phyloP scores from a whole-genome alignment of 1,284 basidiomycete species.

The Waitea zeae region DNA sequence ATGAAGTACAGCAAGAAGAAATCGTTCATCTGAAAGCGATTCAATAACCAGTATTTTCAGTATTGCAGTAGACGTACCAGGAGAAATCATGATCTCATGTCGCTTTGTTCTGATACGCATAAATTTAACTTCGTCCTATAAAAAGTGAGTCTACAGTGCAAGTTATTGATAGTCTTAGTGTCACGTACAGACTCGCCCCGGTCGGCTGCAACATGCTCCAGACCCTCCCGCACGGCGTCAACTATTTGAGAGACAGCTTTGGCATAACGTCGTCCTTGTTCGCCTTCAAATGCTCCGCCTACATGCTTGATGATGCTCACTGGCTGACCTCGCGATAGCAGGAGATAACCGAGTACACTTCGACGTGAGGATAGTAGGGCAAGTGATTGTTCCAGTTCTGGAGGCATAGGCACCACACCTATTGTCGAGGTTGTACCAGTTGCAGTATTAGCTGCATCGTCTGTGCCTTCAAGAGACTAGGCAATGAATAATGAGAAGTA shows the following conservation, averaged over 20 bases:
- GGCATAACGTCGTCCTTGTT: constrained; percentile 69
- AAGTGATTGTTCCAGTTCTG: too few relatives aligned
- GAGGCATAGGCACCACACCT: too few relatives aligned
- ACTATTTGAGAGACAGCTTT: constrained; percentile 65
- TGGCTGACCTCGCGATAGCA: too few relatives aligned
- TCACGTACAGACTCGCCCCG: constrained; percentile 17
- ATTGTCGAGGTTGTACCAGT: too few relatives aligned
- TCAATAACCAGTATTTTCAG: too few relatives aligned
- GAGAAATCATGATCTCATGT: constrained; percentile 90
- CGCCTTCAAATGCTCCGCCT: constrained; percentile 78
- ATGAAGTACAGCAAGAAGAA: too few relatives aligned
- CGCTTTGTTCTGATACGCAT: constrained; percentile 81
- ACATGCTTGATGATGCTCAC: constrained; percentile 78
- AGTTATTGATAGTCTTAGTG: constrained; percentile 1
- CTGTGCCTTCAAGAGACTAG: too few relatives aligned
- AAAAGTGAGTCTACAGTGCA: constrained; percentile 1
- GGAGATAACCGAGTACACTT: too few relatives aligned
- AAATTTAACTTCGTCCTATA: constrained; percentile 74
- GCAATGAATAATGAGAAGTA: too few relatives aligned
- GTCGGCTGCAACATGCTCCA: constrained; percentile 53
- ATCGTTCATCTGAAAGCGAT: too few relatives aligned
- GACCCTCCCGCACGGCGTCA: constrained; percentile 51
- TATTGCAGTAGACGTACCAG: constrained; percentile 66
- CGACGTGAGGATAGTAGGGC: too few relatives aligned
- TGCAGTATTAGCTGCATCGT: too few relatives aligned